Conservation (phyloP, 768 basidiomycete species). For the Boletus reticuloceps region DNA sequence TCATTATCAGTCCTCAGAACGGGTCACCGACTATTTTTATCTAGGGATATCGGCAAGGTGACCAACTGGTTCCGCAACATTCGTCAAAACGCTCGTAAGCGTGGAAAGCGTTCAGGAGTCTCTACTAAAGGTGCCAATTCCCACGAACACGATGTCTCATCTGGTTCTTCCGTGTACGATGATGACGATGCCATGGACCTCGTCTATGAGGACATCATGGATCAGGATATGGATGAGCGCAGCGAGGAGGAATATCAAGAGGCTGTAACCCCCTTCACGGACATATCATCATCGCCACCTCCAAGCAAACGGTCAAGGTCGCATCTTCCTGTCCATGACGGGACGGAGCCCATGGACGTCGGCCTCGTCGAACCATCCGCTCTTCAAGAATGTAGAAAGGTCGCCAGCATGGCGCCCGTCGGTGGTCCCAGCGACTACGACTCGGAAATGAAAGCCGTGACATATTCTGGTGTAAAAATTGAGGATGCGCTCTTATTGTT, state of each 20-base stretch:
- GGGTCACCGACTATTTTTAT: slow-evolving; percentile 12
- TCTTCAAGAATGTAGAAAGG: slow-evolving; percentile 51
- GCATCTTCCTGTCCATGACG: slow-evolving; percentile 30
- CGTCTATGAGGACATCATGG: slow-evolving; percentile 41
- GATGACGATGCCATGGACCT: slow-evolving; percentile 51
- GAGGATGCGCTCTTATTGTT: slow-evolving; percentile 75
- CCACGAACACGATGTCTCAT: slow-evolving; percentile 50
- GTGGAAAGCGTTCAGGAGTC: slow-evolving; percentile 49
- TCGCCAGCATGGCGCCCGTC: slow-evolving; percentile 23
- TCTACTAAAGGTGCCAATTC: slow-evolving; percentile 34
- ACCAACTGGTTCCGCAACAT: slow-evolving; percentile 89
- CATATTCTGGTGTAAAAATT: slow-evolving; percentile 55
- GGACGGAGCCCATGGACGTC: slow-evolving; percentile 31
- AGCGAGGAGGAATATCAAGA: slow-evolving; percentile 76
- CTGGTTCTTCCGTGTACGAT: slow-evolving; percentile 49
- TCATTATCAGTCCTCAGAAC: neutral
- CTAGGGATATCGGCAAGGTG: slow-evolving; percentile 77
- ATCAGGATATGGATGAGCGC: slow-evolving; percentile 46
- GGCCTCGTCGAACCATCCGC: slow-evolving; percentile 39
- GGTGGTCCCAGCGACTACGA: slow-evolving; percentile 24
- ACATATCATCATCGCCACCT: slow-evolving; percentile 41
- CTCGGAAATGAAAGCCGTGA: slow-evolving; percentile 26
- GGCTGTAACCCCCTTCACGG: slow-evolving; percentile 70
- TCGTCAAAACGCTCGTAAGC: slow-evolving; percentile 76
- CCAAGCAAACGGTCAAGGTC: slow-evolving; percentile 31